Conservation (phyloP, 2,329 filamentous ascomycete genomes). For the Plenodomus biglobosus region DNA sequence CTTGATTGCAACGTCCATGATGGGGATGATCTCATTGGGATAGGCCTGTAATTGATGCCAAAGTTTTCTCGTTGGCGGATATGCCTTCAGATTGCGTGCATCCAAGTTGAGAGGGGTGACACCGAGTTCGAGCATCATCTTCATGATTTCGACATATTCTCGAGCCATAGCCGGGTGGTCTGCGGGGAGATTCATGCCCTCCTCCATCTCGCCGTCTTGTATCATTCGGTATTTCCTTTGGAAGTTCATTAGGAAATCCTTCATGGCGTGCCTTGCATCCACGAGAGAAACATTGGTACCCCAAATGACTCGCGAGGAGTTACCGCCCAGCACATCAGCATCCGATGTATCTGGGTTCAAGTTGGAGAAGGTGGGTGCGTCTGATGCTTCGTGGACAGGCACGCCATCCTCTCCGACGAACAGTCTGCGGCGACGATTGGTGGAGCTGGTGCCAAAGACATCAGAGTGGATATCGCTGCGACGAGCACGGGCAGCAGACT, state of each 20-base stretch:
- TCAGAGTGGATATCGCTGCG: constrained; percentile 89
- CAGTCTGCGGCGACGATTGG: constrained; percentile 56
- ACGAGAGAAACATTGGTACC: constrained; percentile 94
- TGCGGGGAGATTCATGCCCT: constrained; percentile 65
- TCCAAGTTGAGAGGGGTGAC: constrained; percentile 85
- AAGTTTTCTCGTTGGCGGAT: constrained; percentile 87
- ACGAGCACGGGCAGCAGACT: constrained; percentile 63
- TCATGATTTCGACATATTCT: constrained; percentile 81
- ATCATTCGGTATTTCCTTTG: constrained; percentile 93
- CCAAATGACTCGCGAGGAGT: constrained; percentile 85
- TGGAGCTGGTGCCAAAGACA: constrained; percentile 50
- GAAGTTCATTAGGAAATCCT: constrained; percentile 90
- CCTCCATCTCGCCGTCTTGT: constrained; percentile 77
- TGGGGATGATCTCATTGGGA: constrained; percentile 90
- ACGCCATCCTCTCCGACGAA: constrained; percentile 67
- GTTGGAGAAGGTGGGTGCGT: constrained; percentile 66
- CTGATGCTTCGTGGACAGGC: constrained; percentile 57
- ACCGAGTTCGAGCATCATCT: constrained; percentile 87
- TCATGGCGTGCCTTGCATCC: constrained; percentile 83
- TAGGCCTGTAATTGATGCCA: constrained; percentile 96
- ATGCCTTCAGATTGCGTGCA: constrained; percentile 84
- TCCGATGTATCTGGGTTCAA: constrained; percentile 85
- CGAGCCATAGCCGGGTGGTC: constrained; percentile 72
- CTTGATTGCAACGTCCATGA: constrained; percentile 94
- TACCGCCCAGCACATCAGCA: constrained; percentile 81